These are phyloP conservation scores for Plasmodium knowlesi DNA, from an alignment of 169 alveolate genomes.

Conservation along the genomic window DNA sequence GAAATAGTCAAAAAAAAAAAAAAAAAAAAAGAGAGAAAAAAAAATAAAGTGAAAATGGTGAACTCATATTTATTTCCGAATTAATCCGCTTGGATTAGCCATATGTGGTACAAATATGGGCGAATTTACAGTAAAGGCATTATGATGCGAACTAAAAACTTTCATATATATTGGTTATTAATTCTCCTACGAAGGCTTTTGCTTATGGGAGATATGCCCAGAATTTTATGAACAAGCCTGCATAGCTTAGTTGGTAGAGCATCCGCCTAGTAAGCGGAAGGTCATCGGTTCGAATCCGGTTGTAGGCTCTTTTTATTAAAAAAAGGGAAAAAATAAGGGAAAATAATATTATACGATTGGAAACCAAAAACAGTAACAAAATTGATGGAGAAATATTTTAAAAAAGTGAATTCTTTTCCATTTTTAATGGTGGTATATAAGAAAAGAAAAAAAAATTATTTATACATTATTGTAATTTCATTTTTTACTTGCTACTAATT, in stretches of 20 bases:
- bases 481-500: no score
- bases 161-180: not conserved
- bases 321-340: not conserved
- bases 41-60: not conserved
- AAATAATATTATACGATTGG: not conserved
- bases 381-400: no score
- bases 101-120: not conserved
- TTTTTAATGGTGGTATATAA: no score
- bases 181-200: no score
- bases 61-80: not conserved
- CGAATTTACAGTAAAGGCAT: not conserved
- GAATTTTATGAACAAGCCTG: conserved; percentile 68
- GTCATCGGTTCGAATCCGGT: conserved; percentile 88
- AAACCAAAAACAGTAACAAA: no score
- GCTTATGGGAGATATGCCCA: not conserved
- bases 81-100: not conserved
- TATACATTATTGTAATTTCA: not conserved
- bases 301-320: conserved; percentile 75
- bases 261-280: conserved; percentile 91
- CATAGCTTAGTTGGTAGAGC: conserved; percentile 91
- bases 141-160: not conserved
- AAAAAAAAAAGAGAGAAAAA: not conserved
- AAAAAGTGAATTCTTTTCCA: no score
- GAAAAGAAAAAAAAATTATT: no score
- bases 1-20: not conserved